Evolutionary conservation across 108 stramenopile species (phyloP), one percentile per base, ranked within the genome.

Genomic region (Nitzschia palea): DNA sequence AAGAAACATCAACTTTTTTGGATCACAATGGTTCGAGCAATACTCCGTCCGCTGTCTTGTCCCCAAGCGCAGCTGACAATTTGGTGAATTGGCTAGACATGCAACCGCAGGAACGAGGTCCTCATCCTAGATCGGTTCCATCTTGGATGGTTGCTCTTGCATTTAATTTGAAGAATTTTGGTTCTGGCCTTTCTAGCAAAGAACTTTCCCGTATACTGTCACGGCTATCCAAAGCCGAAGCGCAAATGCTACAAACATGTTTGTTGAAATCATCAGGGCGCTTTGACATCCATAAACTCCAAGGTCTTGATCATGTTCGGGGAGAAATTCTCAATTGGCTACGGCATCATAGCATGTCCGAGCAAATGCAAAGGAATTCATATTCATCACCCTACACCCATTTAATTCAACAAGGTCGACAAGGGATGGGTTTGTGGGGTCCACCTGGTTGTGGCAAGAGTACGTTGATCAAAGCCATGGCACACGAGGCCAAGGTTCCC

Each of bases 371-470:
- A 14, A 9, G 25, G 40, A 53, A 1, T 10, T 32, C 30, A 6
- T 14, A 45, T 34, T 5, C 33, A 9, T 69, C 68, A 8, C 71
- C 71, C 15, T 73, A 66, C 33, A 28, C 23, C 3, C 22, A 44
- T 23, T 33, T 73, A 10, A 44, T 73, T 17, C 23, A 56, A 35
- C 22, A 58, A 22, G 48, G 55, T 28, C 33, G 37, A 20, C 60
- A 65, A 25, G 94, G 94, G 12, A 76, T 95, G 8, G 61, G 95
- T 15, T 62, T 98, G 4, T 97, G 95, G 71, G 97, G 97, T 8
- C 95, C 96, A 6, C 96, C 96, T 15, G 97, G 97, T 4, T 95
- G 93, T 45, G 97, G 97, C 18, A 98, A 98, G 76, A 84, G 74
- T 23, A 70, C 95, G 56, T 70, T 95, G 1, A 86, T 94, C 2